Conservation (phyloP, 163 green algal species). For the Volvox carteri region DNA sequence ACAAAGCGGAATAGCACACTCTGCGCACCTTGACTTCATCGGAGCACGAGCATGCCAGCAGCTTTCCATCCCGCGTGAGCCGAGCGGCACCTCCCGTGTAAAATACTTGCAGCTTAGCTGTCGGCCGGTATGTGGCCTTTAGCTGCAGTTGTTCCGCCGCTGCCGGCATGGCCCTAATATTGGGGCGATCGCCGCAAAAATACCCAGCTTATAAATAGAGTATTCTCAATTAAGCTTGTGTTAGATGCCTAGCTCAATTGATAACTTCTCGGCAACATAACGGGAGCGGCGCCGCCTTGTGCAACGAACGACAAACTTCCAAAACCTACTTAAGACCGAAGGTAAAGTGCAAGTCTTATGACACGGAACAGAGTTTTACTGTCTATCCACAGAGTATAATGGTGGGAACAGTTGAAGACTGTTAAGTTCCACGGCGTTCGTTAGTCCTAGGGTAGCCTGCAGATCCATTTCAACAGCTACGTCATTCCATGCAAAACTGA, state of each 20-base stretch:
- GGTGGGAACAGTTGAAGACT: too few species aligned
- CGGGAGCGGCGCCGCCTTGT: slow-evolving; percentile 35
- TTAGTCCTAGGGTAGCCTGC: too few species aligned
- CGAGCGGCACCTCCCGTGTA: slow-evolving; percentile 87
- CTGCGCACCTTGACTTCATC: slow-evolving; percentile 91
- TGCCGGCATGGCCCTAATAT: slow-evolving; percentile 10
- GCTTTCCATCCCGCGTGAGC: slow-evolving; percentile 76
- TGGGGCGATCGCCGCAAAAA: background rate
- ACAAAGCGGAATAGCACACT: too few species aligned
- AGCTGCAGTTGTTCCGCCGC: slow-evolving; percentile 47
- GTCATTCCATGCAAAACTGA: too few species aligned
- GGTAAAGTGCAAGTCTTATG: too few species aligned
- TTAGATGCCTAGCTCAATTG: too few species aligned
- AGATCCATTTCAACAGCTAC: too few species aligned
- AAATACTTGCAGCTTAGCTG: slow-evolving; percentile 87
- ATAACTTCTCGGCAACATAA: background rate
- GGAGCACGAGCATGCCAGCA: slow-evolving; percentile 84
- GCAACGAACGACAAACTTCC: background rate
- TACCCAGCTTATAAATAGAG: background rate
- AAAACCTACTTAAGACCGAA: too few species aligned
- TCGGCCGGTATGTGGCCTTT: slow-evolving; percentile 77
- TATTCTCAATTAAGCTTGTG: too few species aligned
- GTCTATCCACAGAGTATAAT: too few species aligned
- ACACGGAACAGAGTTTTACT: too few species aligned
- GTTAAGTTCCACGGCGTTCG: too few species aligned